Base-by-base conservation (phyloP, 306 rosid species). In the Elaeagnus macrophylla region DNA sequence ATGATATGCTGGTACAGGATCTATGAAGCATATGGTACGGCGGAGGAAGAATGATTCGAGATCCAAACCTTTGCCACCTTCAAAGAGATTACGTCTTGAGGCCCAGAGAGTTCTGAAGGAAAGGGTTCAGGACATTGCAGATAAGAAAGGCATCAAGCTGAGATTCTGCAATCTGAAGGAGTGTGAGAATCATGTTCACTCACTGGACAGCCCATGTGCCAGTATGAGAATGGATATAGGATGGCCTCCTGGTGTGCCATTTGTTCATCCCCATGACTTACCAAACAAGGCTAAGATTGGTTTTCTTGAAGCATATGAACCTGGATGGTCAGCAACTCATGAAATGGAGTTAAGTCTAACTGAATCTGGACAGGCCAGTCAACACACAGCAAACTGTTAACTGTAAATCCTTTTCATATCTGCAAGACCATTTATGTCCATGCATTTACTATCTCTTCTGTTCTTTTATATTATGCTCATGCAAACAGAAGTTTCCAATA, bases 1-100 rank as follows among this genome's bases (percentile, higher is more conserved):
- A 82, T 91, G 96, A 91, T 82, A 84, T 91, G 93, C 93, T 87
- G 89, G 95, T 87, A 87, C 96, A 91, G 99, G 99, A 82, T 80
- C 96, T 53, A 68, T 80, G 79, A 91, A 91, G 79, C 76, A 77
- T 49, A 36, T 58, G 72, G 49, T 69, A 71, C 75, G 82, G 79
- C 82, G 94, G 77, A 80, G 80, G 78, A 91, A 87, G 82, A 83
- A 80, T 79, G 81, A 76, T 82, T 74, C 76, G 12, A 82, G 76
- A 63, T 78, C 79, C 70, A 91, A 91, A 70, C 99, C 93, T 67
- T 71, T 91, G 64, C 99, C 99, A 39, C 99, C 99, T 61, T 91
- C 99, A 61, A 91, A 91, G 85, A 80, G 99, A 65, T 67, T 91
- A 70, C 81, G 99, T 74, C 96, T 91, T 6, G 99, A 91, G 78